Evolutionary conservation across 2,329 filamentous ascomycete genomes (phyloP), one percentile per base, ranked within the genome.

Genomic region (Apiospora rasikravindrae): DNA sequence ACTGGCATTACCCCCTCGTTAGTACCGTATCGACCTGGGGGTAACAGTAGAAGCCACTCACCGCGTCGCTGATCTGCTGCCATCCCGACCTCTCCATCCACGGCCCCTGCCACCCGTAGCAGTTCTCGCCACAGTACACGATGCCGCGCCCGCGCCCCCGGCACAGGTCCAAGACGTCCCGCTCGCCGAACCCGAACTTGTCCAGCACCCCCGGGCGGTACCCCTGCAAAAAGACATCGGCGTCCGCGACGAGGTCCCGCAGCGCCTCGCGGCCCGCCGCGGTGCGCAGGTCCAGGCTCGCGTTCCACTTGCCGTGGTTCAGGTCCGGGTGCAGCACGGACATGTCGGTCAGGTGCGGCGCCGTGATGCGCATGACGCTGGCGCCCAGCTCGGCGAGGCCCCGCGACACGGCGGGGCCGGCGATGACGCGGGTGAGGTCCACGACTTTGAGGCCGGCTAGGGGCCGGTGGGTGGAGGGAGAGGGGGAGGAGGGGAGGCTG

Each of bases 41-140:
- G 13, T 4, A 24, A 24, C 8, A 13, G 47, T 19, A 47, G 45
- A 11, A 51, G 7, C 47, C 26, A 75, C 77, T 76, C 73, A 82
- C 80, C 4, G 84, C 83, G 76, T 88, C 86, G 37, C 82, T 83
- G 70, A 88, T 87, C 75, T 88, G 86, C 78, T 89, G 87, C 86
- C 86, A 89, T 0, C 86, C 87, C 47, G 80, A 84, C 4, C 86
- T 78, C 42, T 83, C 78, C 11, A 78, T 77, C 83, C 84, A 87
- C 0, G 84, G 84, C 0, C 86, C 87, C 67, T 87, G 76, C 81
- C 83, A 88, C 0, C 87, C 87, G 73, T 88, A 89, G 76, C 86
- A 88, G 74, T 88, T 88, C 78, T 88, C 86, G 3, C 83, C 78
- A 3, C 85, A 83, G 53, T 86, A 83, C n/a, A 88, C 81, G 26